Evolutionary conservation across 164 flowering plant species (phyloP).

Genomic region (Sextonia rubra): DNA sequence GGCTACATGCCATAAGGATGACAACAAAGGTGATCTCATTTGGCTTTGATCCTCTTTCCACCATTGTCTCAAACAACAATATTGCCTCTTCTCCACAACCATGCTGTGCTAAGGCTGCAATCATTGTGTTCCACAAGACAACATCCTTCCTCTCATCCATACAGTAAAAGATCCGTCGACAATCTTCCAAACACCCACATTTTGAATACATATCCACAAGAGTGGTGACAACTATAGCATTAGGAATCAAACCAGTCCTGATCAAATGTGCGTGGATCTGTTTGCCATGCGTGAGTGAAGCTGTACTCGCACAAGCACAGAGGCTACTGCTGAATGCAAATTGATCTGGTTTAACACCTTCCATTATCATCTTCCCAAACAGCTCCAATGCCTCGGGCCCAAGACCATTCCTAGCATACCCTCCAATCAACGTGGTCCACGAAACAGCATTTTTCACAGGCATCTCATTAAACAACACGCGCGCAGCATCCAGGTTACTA

Average conservation of each 20-base stretch:
- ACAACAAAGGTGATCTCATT: constrained; percentile 48
- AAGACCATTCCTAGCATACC: constrained; percentile 50
- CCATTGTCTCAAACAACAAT: constrained; percentile 41
- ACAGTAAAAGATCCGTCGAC: constrained; percentile 35
- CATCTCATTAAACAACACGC: constrained; percentile 50
- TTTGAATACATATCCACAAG: constrained; percentile 79
- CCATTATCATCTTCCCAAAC: constrained; percentile 42
- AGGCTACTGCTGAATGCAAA: constrained; percentile 69
- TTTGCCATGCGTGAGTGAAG: constrained; percentile 56
- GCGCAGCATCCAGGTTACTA: constrained; percentile 59
- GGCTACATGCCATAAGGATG: constrained; percentile 58
- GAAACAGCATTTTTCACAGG: constrained; percentile 66
- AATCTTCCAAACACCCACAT: constrained; percentile 48
- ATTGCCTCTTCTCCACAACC: constrained; percentile 56
- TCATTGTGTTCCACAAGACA: constrained; percentile 69
- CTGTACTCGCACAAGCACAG: constrained; percentile 53
- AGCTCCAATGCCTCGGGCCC: constrained; percentile 47
- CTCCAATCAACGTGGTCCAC: constrained; percentile 72
- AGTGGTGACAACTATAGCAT: constrained; percentile 58
- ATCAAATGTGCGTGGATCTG: constrained; percentile 63
- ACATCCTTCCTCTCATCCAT: constrained; percentile 40
- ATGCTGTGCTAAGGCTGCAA: constrained; percentile 68
- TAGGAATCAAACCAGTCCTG: constrained; percentile 42
- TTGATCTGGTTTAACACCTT: constrained; percentile 53
- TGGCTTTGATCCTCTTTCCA: constrained; percentile 41